A percentile compares a stretch with the other conserved stretches of the same genome.
These are phyloP conservation scores for Yueomyces sp. DNA, from an alignment of 1,139 yeast genomes.

Conservation along the genomic window DNA sequence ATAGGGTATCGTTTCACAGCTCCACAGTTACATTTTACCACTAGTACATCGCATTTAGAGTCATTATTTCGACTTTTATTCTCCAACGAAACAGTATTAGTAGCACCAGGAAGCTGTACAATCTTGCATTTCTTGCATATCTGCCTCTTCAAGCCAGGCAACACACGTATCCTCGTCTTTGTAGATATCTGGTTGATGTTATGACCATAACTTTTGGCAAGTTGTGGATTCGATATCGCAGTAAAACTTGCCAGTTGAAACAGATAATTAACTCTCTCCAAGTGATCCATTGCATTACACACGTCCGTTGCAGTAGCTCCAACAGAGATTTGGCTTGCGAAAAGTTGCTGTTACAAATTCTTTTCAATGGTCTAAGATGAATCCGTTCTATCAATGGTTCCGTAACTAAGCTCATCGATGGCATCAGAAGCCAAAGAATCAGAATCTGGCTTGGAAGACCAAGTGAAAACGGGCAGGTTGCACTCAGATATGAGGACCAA, in stretches of 20 bases:
- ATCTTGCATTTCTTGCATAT: conserved; percentile 20
- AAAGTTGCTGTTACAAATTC: too few species aligned
- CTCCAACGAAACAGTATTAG: conserved; percentile 2
- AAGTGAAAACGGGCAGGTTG: neutral
- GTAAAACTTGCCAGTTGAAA: conserved; percentile 16
- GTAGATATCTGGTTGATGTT: conserved; percentile 17
- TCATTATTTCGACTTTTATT: conserved; percentile 1
- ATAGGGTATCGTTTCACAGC: conserved; percentile 13
- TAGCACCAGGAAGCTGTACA: conserved; percentile 10
- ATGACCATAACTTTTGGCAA: conserved; percentile 14
- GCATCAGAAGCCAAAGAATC: too few species aligned
- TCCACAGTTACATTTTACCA: conserved; percentile 17
- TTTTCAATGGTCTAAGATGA: too few species aligned
- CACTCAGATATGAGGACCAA: neutral
- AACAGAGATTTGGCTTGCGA: too few species aligned
- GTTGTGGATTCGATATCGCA: conserved; percentile 5
- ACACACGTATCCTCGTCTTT: conserved; percentile 14
- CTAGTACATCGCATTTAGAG: conserved; percentile 8
- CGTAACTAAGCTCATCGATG: too few species aligned
- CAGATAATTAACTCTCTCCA: conserved; percentile 20
- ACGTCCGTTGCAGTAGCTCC: too few species aligned
- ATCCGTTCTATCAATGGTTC: too few species aligned
- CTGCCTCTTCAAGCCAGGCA: conserved; percentile 19
- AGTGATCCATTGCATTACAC: conserved; percentile 14
- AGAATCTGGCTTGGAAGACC: neutral